phyloP scores from a whole-genome alignment of 352 stramenopile genomes.

The Globisporangium megalacanthum region DNA sequence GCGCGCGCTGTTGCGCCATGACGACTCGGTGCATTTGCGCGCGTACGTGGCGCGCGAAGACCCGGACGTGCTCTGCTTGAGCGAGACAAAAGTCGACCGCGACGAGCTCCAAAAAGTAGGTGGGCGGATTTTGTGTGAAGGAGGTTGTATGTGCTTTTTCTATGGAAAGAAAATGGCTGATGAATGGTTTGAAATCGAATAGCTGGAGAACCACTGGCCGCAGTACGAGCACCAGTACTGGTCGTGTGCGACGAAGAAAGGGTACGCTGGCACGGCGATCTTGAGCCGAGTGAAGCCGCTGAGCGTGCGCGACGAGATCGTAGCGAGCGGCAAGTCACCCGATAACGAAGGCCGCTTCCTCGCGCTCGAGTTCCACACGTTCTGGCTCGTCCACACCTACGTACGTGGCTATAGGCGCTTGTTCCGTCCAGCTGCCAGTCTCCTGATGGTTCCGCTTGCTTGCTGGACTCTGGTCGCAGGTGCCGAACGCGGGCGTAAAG shows the following conservation, averaged over 20 bases:
- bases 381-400: constrained; percentile 87
- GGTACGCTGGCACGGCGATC: constrained; percentile 68
- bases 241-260: constrained; percentile 74
- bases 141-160: too few species aligned
- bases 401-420: constrained; percentile 15
- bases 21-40: constrained; percentile 57
- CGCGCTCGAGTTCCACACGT: constrained; percentile 62
- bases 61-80: constrained; percentile 78
- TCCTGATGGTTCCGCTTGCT: background rate
- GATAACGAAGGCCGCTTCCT: constrained; percentile 79
- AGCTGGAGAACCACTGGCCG: constrained; percentile 61
- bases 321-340: constrained; percentile 37
- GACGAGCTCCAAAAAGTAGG: constrained; percentile 58
- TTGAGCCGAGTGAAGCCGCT: constrained; percentile 72
- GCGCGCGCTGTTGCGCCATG: constrained; percentile 66
- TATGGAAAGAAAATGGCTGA: background rate
- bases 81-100: constrained; percentile 78
- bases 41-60: constrained; percentile 76
- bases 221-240: constrained; percentile 77
- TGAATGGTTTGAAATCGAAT: too few species aligned
- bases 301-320: constrained; percentile 60
- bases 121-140: background rate
- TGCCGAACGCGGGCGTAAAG: constrained; percentile 69
- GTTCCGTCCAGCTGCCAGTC: background rate
- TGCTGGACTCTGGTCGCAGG: constrained; percentile 6